phyloP scores from a whole-genome alignment of 2,329 filamentous ascomycete genomes.

The Epichloe festucae region DNA sequence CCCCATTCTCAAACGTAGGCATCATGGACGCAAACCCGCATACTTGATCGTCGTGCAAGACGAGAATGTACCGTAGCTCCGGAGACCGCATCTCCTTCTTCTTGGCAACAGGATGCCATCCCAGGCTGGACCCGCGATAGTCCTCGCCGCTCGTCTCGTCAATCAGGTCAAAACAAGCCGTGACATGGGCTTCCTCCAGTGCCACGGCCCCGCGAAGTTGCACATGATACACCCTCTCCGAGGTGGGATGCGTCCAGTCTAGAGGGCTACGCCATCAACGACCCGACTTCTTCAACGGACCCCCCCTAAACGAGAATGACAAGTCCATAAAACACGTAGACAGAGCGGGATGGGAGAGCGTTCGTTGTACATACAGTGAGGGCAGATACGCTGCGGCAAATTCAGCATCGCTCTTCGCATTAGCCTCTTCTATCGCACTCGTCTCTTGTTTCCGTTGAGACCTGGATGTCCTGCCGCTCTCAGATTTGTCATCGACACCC shows the following conservation, averaged over 20 bases:
- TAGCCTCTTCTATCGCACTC: not conserved
- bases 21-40: constrained; percentile 53
- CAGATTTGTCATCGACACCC: not conserved
- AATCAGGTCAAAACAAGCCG: constrained; percentile 43
- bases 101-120: constrained; percentile 53
- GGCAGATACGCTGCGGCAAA: constrained; percentile 3
- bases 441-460: not conserved
- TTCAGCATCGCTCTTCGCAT: not conserved
- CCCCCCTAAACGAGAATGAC: not conserved
- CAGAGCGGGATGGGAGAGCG: not conserved
- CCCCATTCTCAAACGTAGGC: constrained; percentile 54
- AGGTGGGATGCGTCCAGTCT: constrained; percentile 39
- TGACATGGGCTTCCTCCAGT: constrained; percentile 32
- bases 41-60: constrained; percentile 27
- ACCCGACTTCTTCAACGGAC: no score
- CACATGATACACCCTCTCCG: constrained; percentile 27
- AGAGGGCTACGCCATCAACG: not conserved
- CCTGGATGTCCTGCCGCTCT: not conserved
- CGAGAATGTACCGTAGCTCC: constrained; percentile 56
- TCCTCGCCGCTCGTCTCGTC: constrained; percentile 49
- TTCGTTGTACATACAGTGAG: constrained; percentile 20
- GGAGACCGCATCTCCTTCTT: constrained; percentile 52
- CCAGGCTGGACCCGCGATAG: constrained; percentile 48
- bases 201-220: constrained; percentile 25
- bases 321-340: not conserved